Evolutionary conservation across 345 rosid species (phyloP).

Genomic region (Eucalyptus regnans): DNA sequence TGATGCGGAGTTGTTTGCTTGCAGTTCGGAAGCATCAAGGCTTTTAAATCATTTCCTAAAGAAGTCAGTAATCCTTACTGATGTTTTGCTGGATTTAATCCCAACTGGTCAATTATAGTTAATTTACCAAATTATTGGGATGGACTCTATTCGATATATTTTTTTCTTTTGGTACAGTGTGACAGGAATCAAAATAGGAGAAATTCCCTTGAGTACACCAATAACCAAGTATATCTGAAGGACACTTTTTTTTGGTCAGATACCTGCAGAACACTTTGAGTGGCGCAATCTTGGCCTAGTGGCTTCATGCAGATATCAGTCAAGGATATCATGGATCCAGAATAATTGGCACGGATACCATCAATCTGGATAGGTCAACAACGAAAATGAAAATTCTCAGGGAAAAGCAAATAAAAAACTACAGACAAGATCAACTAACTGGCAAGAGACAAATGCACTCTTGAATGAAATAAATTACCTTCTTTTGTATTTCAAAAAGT

Average conservation of each 20-base stretch:
- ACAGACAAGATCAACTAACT: not conserved
- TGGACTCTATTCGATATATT: not conserved
- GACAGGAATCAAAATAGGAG: not conserved
- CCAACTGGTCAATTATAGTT: not conserved
- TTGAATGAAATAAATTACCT: conserved; percentile 29
- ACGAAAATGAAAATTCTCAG: not conserved
- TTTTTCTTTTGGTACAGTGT: not conserved
- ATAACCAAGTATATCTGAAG: conserved; percentile 47
- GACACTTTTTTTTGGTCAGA: conserved; percentile 26
- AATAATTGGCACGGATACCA: conserved; percentile 68
- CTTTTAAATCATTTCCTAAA: not conserved
- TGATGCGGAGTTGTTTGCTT: not conserved
- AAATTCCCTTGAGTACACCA: not conserved
- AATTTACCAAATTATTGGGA: not conserved
- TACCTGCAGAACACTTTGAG: conserved; percentile 93
- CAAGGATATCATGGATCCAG: conserved; percentile 72
- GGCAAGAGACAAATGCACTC: not conserved
- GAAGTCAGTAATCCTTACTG: not conserved
- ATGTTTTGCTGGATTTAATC: not conserved
- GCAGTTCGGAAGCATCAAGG: not conserved
- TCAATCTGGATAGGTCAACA: conserved; percentile 48
- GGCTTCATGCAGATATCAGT: conserved; percentile 96
- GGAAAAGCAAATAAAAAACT: not conserved
- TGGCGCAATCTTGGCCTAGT: conserved; percentile 88
- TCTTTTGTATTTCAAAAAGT: conserved; percentile 87